These are phyloP conservation scores for Wallacemonas sp. DNA, from an alignment of 208 protist species.

Conservation along the genomic window DNA sequence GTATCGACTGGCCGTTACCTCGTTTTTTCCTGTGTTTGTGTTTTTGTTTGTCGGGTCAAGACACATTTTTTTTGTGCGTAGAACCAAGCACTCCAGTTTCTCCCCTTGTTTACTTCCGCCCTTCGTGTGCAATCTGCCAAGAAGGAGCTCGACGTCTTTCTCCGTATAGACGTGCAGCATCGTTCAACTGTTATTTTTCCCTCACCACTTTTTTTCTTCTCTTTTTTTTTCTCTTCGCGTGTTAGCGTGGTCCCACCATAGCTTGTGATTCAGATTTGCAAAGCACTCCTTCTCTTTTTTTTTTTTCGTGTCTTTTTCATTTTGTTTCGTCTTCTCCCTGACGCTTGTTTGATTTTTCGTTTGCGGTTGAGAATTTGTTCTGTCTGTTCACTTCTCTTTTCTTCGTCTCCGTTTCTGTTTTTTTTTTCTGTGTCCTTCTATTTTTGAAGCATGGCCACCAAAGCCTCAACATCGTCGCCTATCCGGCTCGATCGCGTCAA, in stretches of 20 bases:
- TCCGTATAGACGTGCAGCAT: too few species aligned
- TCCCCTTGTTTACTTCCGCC: constrained; percentile 6
- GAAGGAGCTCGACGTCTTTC: too few species aligned
- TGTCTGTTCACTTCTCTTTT: too few species aligned
- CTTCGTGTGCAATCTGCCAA: too few species aligned
- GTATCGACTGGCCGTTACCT: too few species aligned
- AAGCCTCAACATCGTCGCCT: neutral
- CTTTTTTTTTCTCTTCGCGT: constrained; percentile 15
- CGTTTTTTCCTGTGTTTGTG: constrained; percentile 16
- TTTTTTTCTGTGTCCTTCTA: neutral
- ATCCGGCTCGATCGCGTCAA: constrained; percentile 4
- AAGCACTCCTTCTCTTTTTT: neutral
- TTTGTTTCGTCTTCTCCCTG: neutral
- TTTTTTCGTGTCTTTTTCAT: neutral
- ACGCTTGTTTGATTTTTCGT: constrained; percentile 11
- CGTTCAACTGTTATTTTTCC: too few species aligned
- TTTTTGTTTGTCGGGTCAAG: neutral
- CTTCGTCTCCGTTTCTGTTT: neutral
- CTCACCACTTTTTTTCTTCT: neutral
- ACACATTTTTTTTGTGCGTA: constrained; percentile 3
- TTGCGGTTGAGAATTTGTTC: neutral
- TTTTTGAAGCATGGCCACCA: neutral
- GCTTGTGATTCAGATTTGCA: too few species aligned
- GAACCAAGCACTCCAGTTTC: neutral
- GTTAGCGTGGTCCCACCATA: too few species aligned